These are phyloP conservation scores for Aschersonia sp. DNA, from an alignment of 2,329 filamentous ascomycete species.

Conservation along the genomic window DNA sequence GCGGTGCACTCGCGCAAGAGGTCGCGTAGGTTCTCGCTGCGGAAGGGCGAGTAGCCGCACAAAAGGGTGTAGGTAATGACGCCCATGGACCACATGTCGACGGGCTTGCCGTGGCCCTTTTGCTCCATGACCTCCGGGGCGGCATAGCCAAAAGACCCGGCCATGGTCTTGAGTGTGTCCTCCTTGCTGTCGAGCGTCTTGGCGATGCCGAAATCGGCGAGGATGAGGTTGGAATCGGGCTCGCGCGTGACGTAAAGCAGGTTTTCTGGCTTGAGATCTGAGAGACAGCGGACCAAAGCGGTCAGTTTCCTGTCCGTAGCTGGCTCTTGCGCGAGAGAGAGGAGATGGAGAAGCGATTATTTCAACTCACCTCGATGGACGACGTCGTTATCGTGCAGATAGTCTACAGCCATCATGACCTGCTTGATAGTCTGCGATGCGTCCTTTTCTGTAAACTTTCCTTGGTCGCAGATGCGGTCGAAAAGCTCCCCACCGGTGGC, in stretches of 20 bases:
- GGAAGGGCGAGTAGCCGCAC: constrained; percentile 96
- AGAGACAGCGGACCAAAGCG: neutral
- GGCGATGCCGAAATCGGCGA: constrained; percentile 96
- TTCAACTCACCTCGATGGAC: constrained; percentile 67
- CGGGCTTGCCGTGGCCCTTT: constrained; percentile 91
- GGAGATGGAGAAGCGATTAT: too few relatives aligned
- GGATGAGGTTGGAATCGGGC: constrained; percentile 66
- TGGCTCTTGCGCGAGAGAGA: neutral
- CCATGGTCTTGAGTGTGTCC: constrained; percentile 94
- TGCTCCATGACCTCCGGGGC: constrained; percentile 98
- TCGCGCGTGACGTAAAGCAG: constrained; percentile 79
- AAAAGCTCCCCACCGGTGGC: constrained; percentile 94
- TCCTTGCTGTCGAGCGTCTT: constrained; percentile 90
- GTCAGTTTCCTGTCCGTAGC: neutral
- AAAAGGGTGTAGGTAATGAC: constrained; percentile 98
- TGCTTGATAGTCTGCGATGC: constrained; percentile 91
- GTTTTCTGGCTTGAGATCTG: constrained; percentile 96
- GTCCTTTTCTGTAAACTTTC: constrained; percentile 97
- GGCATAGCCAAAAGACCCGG: constrained; percentile 93
- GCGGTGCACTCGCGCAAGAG: constrained; percentile 87
- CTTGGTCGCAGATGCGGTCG: constrained; percentile 94
- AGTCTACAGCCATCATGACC: constrained; percentile 83
- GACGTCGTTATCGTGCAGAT: constrained; percentile 86
- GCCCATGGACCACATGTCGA: constrained; percentile 98
- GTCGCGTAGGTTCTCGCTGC: constrained; percentile 83